Base-by-base conservation (phyloP, 148 eudicot genomes). In the Silene latifolia region DNA sequence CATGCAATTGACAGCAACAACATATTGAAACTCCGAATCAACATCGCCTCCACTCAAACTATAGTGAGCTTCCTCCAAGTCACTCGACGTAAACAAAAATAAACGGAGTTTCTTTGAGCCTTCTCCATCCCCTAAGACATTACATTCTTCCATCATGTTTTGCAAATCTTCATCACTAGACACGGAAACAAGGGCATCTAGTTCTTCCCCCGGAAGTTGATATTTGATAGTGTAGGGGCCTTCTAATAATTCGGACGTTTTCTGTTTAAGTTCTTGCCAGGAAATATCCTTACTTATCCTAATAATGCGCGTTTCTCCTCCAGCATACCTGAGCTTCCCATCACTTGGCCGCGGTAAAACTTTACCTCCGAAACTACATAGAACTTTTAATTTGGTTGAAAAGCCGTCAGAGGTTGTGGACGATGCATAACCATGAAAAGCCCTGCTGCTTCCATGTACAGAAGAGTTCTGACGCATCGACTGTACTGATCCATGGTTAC, bases 121-220 rank as follows among this genome's bases (percentile, higher is more conserved):
- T 67, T 86, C 96, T 76, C 85, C 91, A 78, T 86, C 89, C 63
- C 91, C 92, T 8, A 86, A 74, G 46, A 88, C 76, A 83, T 85
- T 84, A 83, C 97, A 86, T 80, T 95, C 99, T 82, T 95, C 99
- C 93, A 95, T 88, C 99, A 95, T 95, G 81, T 95, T 95, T 89
- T 85, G 92, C 82, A 92, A 78, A 82, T 95, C 99, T 81, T 95
- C 99, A 69, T 95, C 94, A 23, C 91, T 85, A 58, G 97, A 88
- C 39, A 95, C 93, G 18, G 99, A 92, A 72, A 95, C 97, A 44
- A 95, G 87, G 60, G 99, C 96, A 85, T 95, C 98, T 64, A 92
- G 94, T 81, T 95, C 99, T 87, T 95, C 99, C 72, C 91, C 99
- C 5, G 99, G 99, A 78, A 95, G 99, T 85, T 95, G 99, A 81